Evolutionary conservation across 371 early-diverging fungal genomes (phyloP).

Genomic region (Actinomortierella ambigua): DNA sequence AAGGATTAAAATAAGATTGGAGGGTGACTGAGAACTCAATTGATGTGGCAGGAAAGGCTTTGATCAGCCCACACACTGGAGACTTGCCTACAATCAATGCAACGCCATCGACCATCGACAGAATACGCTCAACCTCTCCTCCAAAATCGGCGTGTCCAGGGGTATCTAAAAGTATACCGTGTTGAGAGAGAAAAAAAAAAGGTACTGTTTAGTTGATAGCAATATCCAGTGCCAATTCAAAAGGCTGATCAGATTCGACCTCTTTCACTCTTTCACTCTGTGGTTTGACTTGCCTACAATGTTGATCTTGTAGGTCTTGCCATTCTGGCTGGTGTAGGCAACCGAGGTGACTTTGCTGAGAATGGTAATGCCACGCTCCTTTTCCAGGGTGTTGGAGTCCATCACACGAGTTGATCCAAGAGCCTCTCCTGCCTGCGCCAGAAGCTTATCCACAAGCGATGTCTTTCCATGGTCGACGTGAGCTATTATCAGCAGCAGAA

Average conservation of each 20-base stretch:
- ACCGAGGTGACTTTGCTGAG: slow-evolving; percentile 77
- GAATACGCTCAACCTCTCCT: slow-evolving; percentile 85
- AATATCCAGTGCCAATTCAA: too few species aligned
- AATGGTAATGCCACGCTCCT: slow-evolving; percentile 87
- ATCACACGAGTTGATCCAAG: slow-evolving; percentile 64
- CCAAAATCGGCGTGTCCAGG: slow-evolving; percentile 84
- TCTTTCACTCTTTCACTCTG: too few species aligned
- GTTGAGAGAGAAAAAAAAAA: too few species aligned
- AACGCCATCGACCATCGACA: slow-evolving; percentile 85
- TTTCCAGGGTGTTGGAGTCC: slow-evolving; percentile 83
- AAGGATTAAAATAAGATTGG: too few species aligned
- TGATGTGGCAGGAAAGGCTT: too few species aligned
- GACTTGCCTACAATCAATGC: slow-evolving; percentile 66
- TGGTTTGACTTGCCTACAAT: slow-evolving; percentile 63
- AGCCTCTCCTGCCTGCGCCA: slow-evolving; percentile 67
- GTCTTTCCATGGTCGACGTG: slow-evolving; percentile 99
- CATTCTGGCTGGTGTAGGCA: slow-evolving; percentile 55
- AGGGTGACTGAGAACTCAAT: too few species aligned
- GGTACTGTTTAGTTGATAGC: too few species aligned
- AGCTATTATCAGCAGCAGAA: slow-evolving; percentile 56
- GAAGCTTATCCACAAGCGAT: slow-evolving; percentile 96
- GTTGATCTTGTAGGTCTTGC: slow-evolving; percentile 64
- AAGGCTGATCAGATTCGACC: too few species aligned
- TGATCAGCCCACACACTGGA: neutral
- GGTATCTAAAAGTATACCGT: slow-evolving; percentile 60